Percentiles rank a stretch among this genome's conserved stretches.
Evolutionary conservation across 2,329 filamentous ascomycete genomes (phyloP).

Genomic region (Septoria linicola): DNA sequence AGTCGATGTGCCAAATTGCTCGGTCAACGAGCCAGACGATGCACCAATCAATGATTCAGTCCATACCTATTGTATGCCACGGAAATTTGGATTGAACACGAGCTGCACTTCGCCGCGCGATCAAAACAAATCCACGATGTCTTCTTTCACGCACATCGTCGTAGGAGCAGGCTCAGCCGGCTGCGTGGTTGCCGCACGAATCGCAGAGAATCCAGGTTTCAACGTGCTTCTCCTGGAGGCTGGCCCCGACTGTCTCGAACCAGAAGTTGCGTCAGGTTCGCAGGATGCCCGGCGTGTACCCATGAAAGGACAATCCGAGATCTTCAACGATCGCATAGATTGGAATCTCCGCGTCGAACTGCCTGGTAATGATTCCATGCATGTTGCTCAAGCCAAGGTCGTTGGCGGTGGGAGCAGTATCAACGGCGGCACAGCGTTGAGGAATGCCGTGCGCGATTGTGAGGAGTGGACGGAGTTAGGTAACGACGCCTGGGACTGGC

Average conservation of each 20-base stretch:
- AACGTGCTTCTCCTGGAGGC: constrained; percentile 29
- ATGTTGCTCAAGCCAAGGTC: constrained; percentile 16
- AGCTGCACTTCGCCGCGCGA: not conserved
- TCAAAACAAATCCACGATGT: not conserved
- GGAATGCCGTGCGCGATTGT: constrained; percentile 51
- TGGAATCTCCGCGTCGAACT: constrained; percentile 11
- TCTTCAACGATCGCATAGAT: constrained; percentile 14
- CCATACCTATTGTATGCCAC: no score
- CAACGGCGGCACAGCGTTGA: constrained; percentile 39
- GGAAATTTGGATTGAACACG: no score
- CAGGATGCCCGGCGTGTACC: constrained; percentile 14
- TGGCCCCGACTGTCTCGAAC: constrained; percentile 19
- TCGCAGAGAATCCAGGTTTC: constrained; percentile 17
- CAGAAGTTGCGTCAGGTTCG: constrained; percentile 4
- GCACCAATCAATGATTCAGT: no score
- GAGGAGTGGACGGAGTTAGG: constrained; percentile 60
- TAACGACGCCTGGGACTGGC: constrained; percentile 60
- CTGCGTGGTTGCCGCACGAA: constrained; percentile 16
- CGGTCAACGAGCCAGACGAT: no score
- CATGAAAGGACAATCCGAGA: constrained; percentile 16
- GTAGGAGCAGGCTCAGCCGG: constrained; percentile 23
- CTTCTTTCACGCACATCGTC: constrained; percentile 17
- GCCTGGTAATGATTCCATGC: constrained; percentile 2
- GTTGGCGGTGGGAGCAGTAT: constrained; percentile 32
- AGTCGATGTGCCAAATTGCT: no score